These are phyloP conservation scores for Dendrobium catenatum DNA, from an alignment of 106 monocot species.

Conservation along the genomic window DNA sequence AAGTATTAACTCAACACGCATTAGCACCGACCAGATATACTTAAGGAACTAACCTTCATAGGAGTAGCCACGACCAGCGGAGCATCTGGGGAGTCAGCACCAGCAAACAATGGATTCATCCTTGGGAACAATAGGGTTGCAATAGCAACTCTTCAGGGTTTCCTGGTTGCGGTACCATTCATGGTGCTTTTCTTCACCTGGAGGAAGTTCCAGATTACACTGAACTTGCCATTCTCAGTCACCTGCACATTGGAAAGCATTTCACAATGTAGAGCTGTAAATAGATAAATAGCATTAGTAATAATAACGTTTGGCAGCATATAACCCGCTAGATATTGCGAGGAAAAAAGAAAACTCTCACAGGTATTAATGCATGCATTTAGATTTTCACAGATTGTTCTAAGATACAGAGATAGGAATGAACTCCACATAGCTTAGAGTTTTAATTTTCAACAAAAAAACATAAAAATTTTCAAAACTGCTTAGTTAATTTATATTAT, in stretches of 20 bases:
- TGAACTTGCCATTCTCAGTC: slow-evolving; percentile 92
- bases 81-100: slow-evolving; percentile 66
- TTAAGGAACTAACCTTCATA: slow-evolving; percentile 92
- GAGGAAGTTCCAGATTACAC: slow-evolving; percentile 84
- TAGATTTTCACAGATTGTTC: no score
- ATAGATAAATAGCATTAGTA: no score
- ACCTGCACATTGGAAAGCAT: slow-evolving; percentile 33
- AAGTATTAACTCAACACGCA: background rate
- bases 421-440: no score
- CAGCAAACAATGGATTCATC: slow-evolving; percentile 83
- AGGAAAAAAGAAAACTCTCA: no score
- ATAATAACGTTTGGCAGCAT: no score
- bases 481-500: no score
- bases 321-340: no score
- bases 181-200: slow-evolving; percentile 83
- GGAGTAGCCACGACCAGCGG: slow-evolving; percentile 89
- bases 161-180: slow-evolving; percentile 79
- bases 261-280: background rate
- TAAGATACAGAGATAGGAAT: no score
- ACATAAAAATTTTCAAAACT: no score
- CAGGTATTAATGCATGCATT: no score
- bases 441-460: no score
- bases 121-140: slow-evolving; percentile 80
- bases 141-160: slow-evolving; percentile 90
- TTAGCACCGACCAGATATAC: slow-evolving; percentile 33